phyloP scores from a whole-genome alignment of 2,329 filamentous ascomycete genomes.

The Chrysosporium queenslandicum region DNA sequence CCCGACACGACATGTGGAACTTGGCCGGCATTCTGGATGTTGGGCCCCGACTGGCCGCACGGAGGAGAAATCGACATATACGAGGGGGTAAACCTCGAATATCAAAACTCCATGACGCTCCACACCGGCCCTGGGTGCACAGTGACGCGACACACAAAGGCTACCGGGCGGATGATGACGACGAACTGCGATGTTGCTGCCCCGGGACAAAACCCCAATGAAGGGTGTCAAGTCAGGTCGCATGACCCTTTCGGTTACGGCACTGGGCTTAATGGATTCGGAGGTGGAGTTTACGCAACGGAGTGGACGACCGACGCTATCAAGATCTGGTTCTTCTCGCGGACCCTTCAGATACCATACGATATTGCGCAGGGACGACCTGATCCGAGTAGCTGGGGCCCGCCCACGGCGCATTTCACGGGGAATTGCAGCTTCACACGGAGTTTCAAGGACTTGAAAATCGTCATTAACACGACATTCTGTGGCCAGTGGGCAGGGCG shows the following conservation, averaged over 20 bases:
- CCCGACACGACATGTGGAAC: constrained; percentile 41
- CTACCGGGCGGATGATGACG: constrained; percentile 42
- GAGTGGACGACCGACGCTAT: constrained; percentile 40
- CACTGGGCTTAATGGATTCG: constrained; percentile 42
- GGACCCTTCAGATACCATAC: constrained; percentile 32
- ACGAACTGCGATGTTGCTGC: constrained; percentile 42
- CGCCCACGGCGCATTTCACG: constrained; percentile 37
- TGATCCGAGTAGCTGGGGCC: constrained; percentile 39
- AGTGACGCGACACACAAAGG: constrained; percentile 34
- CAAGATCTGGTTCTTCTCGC: constrained; percentile 44
- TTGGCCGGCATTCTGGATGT: constrained; percentile 44
- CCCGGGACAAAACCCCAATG: constrained; percentile 31
- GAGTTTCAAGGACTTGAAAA: constrained; percentile 34
- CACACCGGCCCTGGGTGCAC: constrained; percentile 41
- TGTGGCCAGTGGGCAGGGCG: constrained; percentile 47
- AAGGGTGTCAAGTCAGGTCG: constrained; percentile 35
- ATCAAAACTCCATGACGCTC: constrained; percentile 39
- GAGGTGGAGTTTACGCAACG: constrained; percentile 43
- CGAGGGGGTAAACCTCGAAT: constrained; percentile 42
- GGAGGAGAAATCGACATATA: constrained; percentile 45
- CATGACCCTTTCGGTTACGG: constrained; percentile 39
- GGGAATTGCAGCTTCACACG: constrained; percentile 34
- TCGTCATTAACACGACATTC: constrained; percentile 45
- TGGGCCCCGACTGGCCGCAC: constrained; percentile 34
- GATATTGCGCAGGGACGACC: constrained; percentile 38